phyloP scores from a whole-genome alignment of 768 basidiomycete genomes.

The Gelatoporia subvermispora region DNA sequence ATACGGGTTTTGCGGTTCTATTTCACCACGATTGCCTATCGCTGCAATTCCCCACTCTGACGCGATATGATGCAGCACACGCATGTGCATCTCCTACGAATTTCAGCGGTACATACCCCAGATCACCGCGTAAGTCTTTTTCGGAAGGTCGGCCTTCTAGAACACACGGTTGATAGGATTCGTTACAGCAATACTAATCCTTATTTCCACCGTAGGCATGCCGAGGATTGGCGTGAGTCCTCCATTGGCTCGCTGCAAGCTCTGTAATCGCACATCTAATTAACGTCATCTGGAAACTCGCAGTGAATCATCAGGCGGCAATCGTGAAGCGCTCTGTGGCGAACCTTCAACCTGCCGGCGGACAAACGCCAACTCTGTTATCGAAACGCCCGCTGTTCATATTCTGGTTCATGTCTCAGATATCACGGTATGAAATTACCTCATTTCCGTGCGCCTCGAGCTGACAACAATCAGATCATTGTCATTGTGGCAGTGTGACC shows the following conservation, averaged over 20 bases:
- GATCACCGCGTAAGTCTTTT: constrained; percentile 44
- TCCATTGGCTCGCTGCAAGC: too few relatives aligned
- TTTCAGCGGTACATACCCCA: constrained; percentile 62
- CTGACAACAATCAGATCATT: constrained; percentile 40
- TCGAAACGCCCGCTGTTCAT: constrained; percentile 60
- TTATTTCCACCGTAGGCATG: constrained; percentile 22
- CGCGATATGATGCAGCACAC: constrained; percentile 38
- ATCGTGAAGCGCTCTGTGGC: constrained; percentile 57
- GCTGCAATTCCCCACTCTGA: not conserved
- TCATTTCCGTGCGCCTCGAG: not conserved
- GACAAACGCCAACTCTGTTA: constrained; percentile 39
- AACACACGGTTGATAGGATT: too few relatives aligned
- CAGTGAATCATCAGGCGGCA: constrained; percentile 57
- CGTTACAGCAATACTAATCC: constrained; percentile 18
- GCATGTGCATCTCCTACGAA: constrained; percentile 67
- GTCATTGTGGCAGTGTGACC: constrained; percentile 57
- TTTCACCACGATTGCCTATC: not conserved
- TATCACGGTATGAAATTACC: constrained; percentile 40
- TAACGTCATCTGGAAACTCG: too few relatives aligned
- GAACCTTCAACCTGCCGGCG: constrained; percentile 58
- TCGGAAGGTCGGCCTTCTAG: not conserved
- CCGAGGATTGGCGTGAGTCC: constrained; percentile 27
- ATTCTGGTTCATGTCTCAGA: constrained; percentile 75
- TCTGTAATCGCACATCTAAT: not conserved
- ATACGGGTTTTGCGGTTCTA: not conserved